These are phyloP conservation scores for Odontarrhena argentea DNA, from an alignment of 345 rosid species.

Conservation along the genomic window DNA sequence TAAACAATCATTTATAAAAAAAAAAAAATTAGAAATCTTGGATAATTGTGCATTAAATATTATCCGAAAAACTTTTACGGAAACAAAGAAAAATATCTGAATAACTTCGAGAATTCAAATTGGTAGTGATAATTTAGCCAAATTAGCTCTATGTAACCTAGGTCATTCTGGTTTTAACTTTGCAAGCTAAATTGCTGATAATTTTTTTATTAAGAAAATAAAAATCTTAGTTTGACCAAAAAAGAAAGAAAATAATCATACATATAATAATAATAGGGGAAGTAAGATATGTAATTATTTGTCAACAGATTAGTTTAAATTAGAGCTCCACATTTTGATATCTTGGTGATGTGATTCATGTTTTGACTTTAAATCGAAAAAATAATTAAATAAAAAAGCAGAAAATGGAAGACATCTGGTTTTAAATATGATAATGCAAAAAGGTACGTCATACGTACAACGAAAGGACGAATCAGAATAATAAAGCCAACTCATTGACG, in stretches of 20 bases:
- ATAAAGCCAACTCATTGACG: constrained; percentile 34
- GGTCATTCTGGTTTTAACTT: too few species aligned
- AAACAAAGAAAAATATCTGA: too few species aligned
- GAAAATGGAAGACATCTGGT: constrained; percentile 34
- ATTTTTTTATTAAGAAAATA: too few species aligned
- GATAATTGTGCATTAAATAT: too few species aligned
- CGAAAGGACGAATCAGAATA: constrained; percentile 36
- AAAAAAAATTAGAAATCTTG: too few species aligned
- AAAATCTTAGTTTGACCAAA: too few species aligned
- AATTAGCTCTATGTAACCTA: too few species aligned
- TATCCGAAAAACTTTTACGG: too few species aligned
- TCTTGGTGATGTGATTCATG: constrained; percentile 37
- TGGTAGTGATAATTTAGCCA: too few species aligned
- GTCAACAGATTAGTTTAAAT: constrained; percentile 33
- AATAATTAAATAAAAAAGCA: constrained; percentile 10
- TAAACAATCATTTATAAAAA: too few species aligned
- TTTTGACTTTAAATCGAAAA: constrained; percentile 32
- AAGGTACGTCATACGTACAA: constrained; percentile 39
- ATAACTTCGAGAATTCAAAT: too few species aligned
- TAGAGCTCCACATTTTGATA: constrained; percentile 12
- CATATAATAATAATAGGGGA: neutral
- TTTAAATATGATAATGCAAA: constrained; percentile 32
- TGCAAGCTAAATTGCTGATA: too few species aligned
- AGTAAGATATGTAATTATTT: neutral
- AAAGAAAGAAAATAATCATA: neutral